Evolutionary conservation across 192 early-diverging fungal genomes (phyloP).

Genomic region (Pilobolus umbonatus): DNA sequence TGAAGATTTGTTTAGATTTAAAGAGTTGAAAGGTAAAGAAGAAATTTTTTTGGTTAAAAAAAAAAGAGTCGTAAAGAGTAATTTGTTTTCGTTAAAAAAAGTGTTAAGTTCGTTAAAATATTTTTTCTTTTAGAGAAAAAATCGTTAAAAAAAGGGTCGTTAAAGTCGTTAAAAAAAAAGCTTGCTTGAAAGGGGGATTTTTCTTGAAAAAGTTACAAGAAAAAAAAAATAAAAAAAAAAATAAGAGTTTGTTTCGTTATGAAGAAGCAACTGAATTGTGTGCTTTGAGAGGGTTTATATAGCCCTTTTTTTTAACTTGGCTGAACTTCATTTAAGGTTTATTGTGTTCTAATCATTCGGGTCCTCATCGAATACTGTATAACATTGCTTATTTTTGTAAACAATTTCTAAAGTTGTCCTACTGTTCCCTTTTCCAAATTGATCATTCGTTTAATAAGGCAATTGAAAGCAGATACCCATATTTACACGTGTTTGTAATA

Average conservation of each 20-base stretch:
- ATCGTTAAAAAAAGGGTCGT: conserved; percentile 17
- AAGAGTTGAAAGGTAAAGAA: not conserved
- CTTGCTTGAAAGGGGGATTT: conserved; percentile 4
- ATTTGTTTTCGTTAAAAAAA: conserved; percentile 14
- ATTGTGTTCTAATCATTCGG: not conserved
- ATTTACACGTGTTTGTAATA: conserved; percentile 7
- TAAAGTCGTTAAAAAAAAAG: not conserved
- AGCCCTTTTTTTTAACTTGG: not conserved
- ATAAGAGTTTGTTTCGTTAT: conserved; percentile 8
- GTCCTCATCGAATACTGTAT: conserved; percentile 15
- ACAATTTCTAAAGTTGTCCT: not conserved
- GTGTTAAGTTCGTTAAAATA: conserved; percentile 12
- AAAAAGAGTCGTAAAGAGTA: conserved; percentile 11
- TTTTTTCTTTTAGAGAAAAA: not conserved
- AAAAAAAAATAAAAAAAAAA: conserved; percentile 13
- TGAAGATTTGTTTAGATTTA: conserved; percentile 3
- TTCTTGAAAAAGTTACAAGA: conserved; percentile 3
- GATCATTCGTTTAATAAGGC: conserved; percentile 1
- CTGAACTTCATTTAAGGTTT: not conserved
- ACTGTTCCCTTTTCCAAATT: conserved; percentile 1
- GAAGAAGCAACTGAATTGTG: not conserved
- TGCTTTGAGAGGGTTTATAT: not conserved
- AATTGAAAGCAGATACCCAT: not conserved
- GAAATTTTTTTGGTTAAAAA: conserved; percentile 3
- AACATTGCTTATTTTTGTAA: conserved; percentile 7